These are phyloP conservation scores for Ulmus americana DNA, from an alignment of 331 rosid species.

Conservation along the genomic window DNA sequence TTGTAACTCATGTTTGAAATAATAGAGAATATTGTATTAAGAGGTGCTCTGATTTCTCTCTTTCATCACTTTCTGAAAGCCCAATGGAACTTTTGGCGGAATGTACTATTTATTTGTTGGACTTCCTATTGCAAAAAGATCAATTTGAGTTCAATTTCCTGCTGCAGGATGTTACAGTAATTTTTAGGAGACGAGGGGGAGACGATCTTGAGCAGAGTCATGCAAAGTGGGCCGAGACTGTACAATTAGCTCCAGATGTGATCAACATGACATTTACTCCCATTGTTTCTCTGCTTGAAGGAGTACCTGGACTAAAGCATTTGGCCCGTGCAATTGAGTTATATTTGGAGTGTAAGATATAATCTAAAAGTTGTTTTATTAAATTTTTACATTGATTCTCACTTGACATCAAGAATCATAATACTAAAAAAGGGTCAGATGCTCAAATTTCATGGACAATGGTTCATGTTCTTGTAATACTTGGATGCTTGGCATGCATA, in stretches of 20 bases:
- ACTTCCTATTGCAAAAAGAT: neutral
- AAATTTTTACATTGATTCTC: neutral
- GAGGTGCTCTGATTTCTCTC: neutral
- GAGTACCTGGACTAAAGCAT: slow-evolving; percentile 72
- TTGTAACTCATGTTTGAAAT: neutral
- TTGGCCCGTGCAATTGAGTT: slow-evolving; percentile 81
- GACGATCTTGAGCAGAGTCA: slow-evolving; percentile 98
- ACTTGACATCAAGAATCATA: neutral
- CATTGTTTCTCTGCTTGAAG: slow-evolving; percentile 85
- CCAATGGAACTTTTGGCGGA: slow-evolving; percentile 3
- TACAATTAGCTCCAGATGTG: slow-evolving; percentile 80
- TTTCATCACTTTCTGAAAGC: neutral
- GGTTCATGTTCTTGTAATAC: no score
- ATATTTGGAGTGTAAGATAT: slow-evolving; percentile 79
- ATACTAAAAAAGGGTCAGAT: no score
- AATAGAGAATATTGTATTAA: neutral
- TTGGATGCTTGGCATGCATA: no score
- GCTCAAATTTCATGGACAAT: no score
- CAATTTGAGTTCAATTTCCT: slow-evolving; percentile 8
- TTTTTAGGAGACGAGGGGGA: slow-evolving; percentile 98
- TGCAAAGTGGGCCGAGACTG: slow-evolving; percentile 82
- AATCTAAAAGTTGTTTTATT: neutral
- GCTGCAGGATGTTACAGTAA: slow-evolving; percentile 91
- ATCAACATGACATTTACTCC: slow-evolving; percentile 93
- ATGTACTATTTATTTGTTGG: slow-evolving; percentile 19